A percentile compares a stretch with the other conserved stretches of the same genome.
phyloP scores from a whole-genome alignment of 2,329 filamentous ascomycete genomes.

The Diaporthe sp. region DNA sequence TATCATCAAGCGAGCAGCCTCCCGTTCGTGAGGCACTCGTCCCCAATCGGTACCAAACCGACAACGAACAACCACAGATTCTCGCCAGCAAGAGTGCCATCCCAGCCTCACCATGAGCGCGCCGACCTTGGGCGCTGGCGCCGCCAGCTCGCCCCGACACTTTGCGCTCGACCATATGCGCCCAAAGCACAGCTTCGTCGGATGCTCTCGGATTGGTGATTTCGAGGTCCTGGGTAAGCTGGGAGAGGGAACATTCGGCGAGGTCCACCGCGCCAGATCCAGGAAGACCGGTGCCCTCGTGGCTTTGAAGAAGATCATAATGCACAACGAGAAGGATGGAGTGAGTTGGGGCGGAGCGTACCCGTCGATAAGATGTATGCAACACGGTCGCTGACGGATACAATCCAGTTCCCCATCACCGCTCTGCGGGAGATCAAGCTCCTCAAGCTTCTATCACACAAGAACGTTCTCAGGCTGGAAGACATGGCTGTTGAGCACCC shows the following conservation, averaged over 20 bases:
- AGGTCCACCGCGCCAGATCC: slow-evolving; percentile 91
- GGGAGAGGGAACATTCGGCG: slow-evolving; percentile 95
- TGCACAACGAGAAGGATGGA: slow-evolving; percentile 99
- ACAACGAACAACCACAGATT: neutral
- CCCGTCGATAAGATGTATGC: neutral
- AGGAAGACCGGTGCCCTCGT: slow-evolving; percentile 81
- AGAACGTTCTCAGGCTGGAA: slow-evolving; percentile 87
- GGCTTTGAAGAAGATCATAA: slow-evolving; percentile 97
- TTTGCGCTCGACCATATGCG: slow-evolving; percentile 71
- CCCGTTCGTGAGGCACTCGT: neutral
- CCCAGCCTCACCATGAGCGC: slow-evolving; percentile 44
- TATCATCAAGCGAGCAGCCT: neutral
- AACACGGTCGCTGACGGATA: slow-evolving; percentile 36
- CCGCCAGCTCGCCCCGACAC: slow-evolving; percentile 62
- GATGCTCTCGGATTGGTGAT: slow-evolving; percentile 86
- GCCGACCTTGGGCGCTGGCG: slow-evolving; percentile 39
- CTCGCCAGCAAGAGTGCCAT: neutral
- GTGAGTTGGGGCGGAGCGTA: slow-evolving; percentile 60
- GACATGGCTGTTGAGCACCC: slow-evolving; percentile 95
- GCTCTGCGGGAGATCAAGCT: slow-evolving; percentile 98
- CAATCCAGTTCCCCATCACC: slow-evolving; percentile 88
- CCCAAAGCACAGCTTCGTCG: slow-evolving; percentile 75
- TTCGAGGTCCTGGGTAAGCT: slow-evolving; percentile 88
- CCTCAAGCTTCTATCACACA: slow-evolving; percentile 92
- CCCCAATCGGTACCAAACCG: neutral